Evolutionary conservation across 805 yeast species (phyloP), one percentile per base, ranked within the genome.

Genomic region (Metschnikowia vanudenii): DNA sequence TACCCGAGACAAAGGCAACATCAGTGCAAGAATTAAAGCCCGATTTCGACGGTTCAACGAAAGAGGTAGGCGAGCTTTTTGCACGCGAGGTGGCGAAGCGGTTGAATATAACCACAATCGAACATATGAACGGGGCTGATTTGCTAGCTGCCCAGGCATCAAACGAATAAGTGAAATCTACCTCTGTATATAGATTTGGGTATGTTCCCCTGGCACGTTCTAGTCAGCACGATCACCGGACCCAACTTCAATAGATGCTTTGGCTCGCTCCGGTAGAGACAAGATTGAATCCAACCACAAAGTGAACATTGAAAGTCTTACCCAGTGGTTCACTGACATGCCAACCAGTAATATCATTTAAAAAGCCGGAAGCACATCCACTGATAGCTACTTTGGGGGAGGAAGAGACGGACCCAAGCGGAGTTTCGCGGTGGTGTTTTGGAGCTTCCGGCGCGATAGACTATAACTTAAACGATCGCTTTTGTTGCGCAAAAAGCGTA

Each of bases 1-100:
- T 91, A 29, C 80, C 85, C 0, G 80, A 77, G 6, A 75, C 76
- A 35, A 37, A 36, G 10, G 74, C 76, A 43, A 70, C 75, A 1
- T 68, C 74, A 3, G 57, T 73, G 11, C 41, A 49, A 22, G 57
- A 57, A 28, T 19, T 33, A 20, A 37, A 30, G 33, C 47, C 52
- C 11, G 52, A 45, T 14, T 41, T 58, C 35, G 46, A 33, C 20
- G 64, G 61, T 1, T 46, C 42, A 16, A 40, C 55, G 18, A 58
- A 63, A 41, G 64, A 62, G 4, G 66, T 62, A 5, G 75, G 68
- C 1, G 54, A 56, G 22, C 54, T 59, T 50, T 70, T 61, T 42
- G 73, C 73, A 5, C 62, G 61, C 38, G 73, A 72, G 49, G 51
- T 72, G 26, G 74, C 75, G 12, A 59, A 59, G 34, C 43, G 59